Base-by-base conservation (phyloP, 2,329 filamentous ascomycete species). In the Furcasterigmium furcatum region DNA sequence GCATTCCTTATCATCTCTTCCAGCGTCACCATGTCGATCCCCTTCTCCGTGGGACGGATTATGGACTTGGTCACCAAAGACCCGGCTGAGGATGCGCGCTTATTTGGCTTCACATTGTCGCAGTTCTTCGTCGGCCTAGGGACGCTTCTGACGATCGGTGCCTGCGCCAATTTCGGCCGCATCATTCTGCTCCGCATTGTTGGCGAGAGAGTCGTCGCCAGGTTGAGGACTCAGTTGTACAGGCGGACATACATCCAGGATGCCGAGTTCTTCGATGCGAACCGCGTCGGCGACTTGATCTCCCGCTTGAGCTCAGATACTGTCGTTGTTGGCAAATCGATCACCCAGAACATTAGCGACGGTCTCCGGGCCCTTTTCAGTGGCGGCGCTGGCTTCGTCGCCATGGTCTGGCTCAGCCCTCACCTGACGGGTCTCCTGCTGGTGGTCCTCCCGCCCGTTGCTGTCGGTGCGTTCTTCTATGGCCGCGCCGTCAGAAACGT, bases 241-340 rank as follows among this genome's bases (percentile, higher is more conserved):
- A 83, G 90, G 53, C 83, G 87, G 52, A 99, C 94, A 0, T 95
- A 95, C 57, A 79, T 94, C n/a, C 94, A 99, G 65, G 94, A 99
- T 65, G 94, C 94, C 47, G 94, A 97, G 60, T 99, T 99, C 71
- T 99, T 99, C 61, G 94, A 99, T 63, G 94, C 94, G 32, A 99
- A 99, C 69, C 82, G 94, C 21, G 91, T 96, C 21, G 94, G 94
- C 63, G 94, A 99, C 63, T 73, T 99, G 56, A 96, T 99, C 59
- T 97, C 92, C 30, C 86, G 95, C 30, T 81, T 99, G 38, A 91
- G 92, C 58, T 95, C 91, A 3, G 95, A 99, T 64, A 96, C 94
- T 1, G 90, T 97, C 60, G 95, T 99, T 59, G 94, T 99, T 45
- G 94, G 92, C 61, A 99, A 99, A 70, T 96, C 91, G 58, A 96